Evolutionary conservation across 2,329 filamentous ascomycete species (phyloP).

Genomic region (Diaporthe destruens): DNA sequence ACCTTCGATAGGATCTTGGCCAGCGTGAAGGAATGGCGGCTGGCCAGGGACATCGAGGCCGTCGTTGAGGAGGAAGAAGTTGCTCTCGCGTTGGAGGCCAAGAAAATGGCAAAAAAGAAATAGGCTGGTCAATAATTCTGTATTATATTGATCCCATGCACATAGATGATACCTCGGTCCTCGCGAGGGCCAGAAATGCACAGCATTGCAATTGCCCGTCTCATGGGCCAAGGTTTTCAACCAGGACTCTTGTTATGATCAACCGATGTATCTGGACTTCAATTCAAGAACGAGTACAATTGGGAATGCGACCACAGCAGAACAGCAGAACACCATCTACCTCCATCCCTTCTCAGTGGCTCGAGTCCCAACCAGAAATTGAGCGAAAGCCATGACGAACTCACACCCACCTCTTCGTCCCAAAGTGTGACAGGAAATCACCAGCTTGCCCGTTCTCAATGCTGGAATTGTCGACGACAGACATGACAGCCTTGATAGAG

Average conservation of each 20-base stretch:
- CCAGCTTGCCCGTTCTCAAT: constrained; percentile 63
- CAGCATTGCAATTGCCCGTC: neutral
- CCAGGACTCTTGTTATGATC: neutral
- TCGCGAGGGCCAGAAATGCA: neutral
- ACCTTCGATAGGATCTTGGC: constrained; percentile 81
- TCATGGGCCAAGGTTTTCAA: neutral
- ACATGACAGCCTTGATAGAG: constrained; percentile 51
- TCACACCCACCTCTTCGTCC: constrained; percentile 66
- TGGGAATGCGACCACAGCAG: neutral
- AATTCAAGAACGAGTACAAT: neutral
- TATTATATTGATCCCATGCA: neutral
- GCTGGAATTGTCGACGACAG: constrained; percentile 54
- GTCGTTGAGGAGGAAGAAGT: constrained; percentile 75
- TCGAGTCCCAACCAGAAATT: neutral
- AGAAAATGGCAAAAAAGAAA: constrained; percentile 44
- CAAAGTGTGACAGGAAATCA: constrained; percentile 65
- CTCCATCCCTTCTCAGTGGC: no score
- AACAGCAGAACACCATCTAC: neutral
- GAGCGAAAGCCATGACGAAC: neutral
- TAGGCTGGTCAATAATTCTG: constrained; percentile 15
- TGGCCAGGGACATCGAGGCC: constrained; percentile 78
- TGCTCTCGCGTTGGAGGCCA: constrained; percentile 46
- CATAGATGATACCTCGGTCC: constrained; percentile 31
- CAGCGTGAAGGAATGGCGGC: constrained; percentile 81
- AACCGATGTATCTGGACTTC: neutral